phyloP scores from a whole-genome alignment of 768 basidiomycete species.

The Crassisporium funariophilum region DNA sequence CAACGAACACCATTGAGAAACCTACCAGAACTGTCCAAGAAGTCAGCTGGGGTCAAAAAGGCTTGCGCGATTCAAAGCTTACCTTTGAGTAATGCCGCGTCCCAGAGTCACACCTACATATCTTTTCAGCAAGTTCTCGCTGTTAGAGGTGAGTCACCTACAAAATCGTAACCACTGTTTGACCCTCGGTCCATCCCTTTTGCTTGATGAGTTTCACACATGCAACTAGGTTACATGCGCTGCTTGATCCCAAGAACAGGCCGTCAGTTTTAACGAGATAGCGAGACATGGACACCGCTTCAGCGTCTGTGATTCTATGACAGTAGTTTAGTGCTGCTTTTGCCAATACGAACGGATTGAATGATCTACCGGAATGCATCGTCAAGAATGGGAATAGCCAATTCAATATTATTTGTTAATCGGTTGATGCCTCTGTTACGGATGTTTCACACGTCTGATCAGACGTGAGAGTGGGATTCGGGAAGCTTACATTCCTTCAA shows the following conservation, averaged over 20 bases:
- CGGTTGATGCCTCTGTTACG: constrained; percentile 84
- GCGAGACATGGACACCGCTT: constrained; percentile 95
- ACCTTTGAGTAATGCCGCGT: constrained; percentile 93
- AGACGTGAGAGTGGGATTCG: background rate
- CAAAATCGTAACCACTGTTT: constrained; percentile 85
- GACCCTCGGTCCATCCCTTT: constrained; percentile 67
- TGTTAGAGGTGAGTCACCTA: constrained; percentile 37
- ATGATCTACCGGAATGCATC: constrained; percentile 77
- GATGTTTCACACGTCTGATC: background rate
- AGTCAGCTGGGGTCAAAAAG: background rate
- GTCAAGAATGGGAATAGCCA: constrained; percentile 83
- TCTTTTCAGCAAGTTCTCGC: background rate
- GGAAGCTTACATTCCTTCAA: constrained; percentile 77
- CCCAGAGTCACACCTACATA: constrained; percentile 84
- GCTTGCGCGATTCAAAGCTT: background rate
- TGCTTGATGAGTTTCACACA: constrained; percentile 78
- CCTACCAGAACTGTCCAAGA: constrained; percentile 45
- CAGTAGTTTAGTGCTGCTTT: background rate
- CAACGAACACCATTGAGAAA: background rate
- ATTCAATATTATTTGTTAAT: constrained; percentile 85
- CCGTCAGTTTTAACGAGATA: constrained; percentile 91
- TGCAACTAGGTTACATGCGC: constrained; percentile 94
- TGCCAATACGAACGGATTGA: background rate
- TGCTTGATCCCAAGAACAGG: constrained; percentile 93
- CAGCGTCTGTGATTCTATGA: constrained; percentile 82